Percentiles rank a stretch among this genome's conserved stretches.
Evolutionary conservation across 768 basidiomycete species (phyloP).

Genomic region (Dioszegia crocea): DNA sequence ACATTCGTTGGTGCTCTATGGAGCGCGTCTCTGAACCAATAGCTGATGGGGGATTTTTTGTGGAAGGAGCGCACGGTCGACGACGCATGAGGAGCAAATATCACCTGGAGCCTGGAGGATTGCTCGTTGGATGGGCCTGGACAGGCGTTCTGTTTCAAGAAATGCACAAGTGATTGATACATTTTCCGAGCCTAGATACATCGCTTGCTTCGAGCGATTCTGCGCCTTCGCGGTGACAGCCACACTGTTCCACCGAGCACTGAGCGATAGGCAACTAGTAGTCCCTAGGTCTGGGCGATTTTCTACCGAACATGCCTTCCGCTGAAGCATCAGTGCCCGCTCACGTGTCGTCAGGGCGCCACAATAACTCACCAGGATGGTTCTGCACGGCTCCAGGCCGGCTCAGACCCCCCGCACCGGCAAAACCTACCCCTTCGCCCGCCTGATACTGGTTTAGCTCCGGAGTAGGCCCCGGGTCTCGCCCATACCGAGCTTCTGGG

Average conservation of each 20-base stretch:
- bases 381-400: conserved; percentile 29
- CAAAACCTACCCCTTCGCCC: conserved; percentile 17
- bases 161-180: background rate
- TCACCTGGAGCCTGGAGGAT: too few species aligned
- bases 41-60: background rate
- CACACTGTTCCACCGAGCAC: too few species aligned
- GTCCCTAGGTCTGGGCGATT: conserved; percentile 26
- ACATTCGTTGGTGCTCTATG: conserved; percentile 73
- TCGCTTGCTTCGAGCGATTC: too few species aligned
- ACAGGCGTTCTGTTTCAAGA: background rate
- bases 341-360: background rate
- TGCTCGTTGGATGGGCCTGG: too few species aligned
- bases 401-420: conserved; percentile 17
- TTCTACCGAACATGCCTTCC: conserved; percentile 39
- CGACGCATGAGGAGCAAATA: too few species aligned
- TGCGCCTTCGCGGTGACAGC: too few species aligned
- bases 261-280: background rate
- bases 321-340: conserved; percentile 12
- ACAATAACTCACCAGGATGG: conserved; percentile 28
- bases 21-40: conserved; percentile 40
- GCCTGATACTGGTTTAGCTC: conserved; percentile 20
- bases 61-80: too few species aligned
- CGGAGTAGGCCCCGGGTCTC: conserved; percentile 30
- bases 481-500: conserved; percentile 17
- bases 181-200: background rate